These are phyloP conservation scores for Beauveria scarabaeidicola DNA, from an alignment of 2,329 filamentous ascomycete species.

Conservation along the genomic window DNA sequence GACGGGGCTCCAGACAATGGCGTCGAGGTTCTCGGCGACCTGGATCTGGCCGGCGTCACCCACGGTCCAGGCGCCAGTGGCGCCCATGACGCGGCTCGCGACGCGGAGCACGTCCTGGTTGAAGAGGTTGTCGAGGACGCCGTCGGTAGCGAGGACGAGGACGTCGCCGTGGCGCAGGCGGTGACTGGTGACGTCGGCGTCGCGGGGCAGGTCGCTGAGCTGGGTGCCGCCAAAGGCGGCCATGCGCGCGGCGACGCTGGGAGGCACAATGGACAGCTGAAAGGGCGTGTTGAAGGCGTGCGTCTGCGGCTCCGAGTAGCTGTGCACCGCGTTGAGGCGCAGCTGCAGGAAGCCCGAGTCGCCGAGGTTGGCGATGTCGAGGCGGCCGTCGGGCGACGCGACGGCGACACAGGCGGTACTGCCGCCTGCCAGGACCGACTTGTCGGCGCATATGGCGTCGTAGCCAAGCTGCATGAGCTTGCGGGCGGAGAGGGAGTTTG, in stretches of 20 bases:
- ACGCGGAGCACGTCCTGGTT: constrained; percentile 81
- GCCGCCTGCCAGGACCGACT: constrained; percentile 68
- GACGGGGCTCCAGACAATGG: constrained; percentile 22
- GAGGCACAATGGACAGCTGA: constrained; percentile 82
- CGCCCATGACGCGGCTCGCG: constrained; percentile 67
- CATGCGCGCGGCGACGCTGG: constrained; percentile 68
- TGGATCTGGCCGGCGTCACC: constrained; percentile 50
- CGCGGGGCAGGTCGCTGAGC: constrained; percentile 73
- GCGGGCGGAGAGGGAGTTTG: constrained; percentile 46
- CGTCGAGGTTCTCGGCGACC: constrained; percentile 52
- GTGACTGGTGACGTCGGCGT: constrained; percentile 73
- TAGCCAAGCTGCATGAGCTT: constrained; percentile 77
- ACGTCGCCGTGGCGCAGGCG: constrained; percentile 82
- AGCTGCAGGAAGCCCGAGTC: constrained; percentile 91
- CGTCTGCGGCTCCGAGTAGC: constrained; percentile 77
- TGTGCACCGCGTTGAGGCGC: constrained; percentile 75
- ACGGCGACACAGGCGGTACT: constrained; percentile 89
- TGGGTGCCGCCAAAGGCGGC: constrained; percentile 75
- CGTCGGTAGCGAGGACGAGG: constrained; percentile 87
- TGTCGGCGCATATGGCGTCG: constrained; percentile 68
- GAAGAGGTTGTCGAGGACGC: constrained; percentile 91
- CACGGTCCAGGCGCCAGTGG: constrained; percentile 64
- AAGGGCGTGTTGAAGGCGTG: constrained; percentile 98
- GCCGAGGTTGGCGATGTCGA: constrained; percentile 89
- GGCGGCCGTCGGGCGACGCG: constrained; percentile 58